A percentile compares a stretch with the other conserved stretches of the same genome.
Conservation (phyloP, 306 rosid genomes). For the Sechiopsis laciniata region DNA sequence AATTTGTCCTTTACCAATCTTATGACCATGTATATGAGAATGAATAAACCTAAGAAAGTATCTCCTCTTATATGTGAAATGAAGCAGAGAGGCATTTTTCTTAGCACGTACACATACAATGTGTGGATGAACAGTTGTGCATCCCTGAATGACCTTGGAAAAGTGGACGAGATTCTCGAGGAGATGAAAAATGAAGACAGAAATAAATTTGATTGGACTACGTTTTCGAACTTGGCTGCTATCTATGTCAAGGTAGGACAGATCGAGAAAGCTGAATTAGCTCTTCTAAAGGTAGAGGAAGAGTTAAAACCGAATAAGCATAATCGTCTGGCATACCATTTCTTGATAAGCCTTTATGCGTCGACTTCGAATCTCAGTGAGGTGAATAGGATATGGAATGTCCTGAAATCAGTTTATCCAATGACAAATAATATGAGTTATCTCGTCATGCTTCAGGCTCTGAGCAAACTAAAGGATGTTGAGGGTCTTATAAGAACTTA, state of each 20-base stretch:
- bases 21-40: constrained; percentile 59
- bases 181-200: constrained; percentile 46
- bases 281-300: constrained; percentile 48
- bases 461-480: constrained; percentile 52
- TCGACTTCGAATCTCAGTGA: constrained; percentile 48
- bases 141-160: constrained; percentile 39
- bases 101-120: constrained; percentile 36
- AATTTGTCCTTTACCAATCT: constrained; percentile 47
- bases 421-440: constrained; percentile 53
- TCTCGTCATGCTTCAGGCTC: constrained; percentile 60
- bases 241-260: constrained; percentile 56
- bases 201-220: constrained; percentile 44
- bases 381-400: constrained; percentile 60
- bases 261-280: constrained; percentile 52
- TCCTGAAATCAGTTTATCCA: constrained; percentile 40
- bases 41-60: constrained; percentile 51
- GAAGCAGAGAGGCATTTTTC: constrained; percentile 51
- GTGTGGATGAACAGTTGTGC: constrained; percentile 74
- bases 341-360: constrained; percentile 57
- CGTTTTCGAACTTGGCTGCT: constrained; percentile 62
- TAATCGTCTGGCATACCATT: constrained; percentile 52
- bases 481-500: constrained; percentile 49
- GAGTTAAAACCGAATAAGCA: constrained; percentile 29
- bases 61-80: constrained; percentile 37
- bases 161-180: constrained; percentile 43